Conservation (phyloP, 2,329 filamentous ascomycete species). For the Alternaria arbusti region DNA sequence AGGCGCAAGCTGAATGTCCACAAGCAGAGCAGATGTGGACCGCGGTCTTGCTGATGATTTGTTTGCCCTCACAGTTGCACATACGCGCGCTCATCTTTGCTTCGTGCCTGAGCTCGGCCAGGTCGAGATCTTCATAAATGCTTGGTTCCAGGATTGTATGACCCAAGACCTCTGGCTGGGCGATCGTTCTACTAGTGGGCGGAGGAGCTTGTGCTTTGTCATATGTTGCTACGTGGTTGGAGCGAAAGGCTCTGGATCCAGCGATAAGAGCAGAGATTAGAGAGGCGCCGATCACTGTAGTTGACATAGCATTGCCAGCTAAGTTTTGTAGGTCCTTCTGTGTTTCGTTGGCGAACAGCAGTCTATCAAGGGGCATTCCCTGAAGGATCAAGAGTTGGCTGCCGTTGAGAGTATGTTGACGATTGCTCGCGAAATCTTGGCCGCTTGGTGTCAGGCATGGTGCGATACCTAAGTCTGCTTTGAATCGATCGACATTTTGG, state of each 20-base stretch:
- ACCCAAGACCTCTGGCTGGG: background rate
- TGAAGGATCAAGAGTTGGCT: constrained; percentile 70
- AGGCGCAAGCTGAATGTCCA: constrained; percentile 60
- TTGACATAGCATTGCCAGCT: constrained; percentile 81
- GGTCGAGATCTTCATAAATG: constrained; percentile 7
- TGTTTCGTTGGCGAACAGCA: constrained; percentile 69
- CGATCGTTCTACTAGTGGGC: background rate
- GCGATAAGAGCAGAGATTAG: constrained; percentile 65
- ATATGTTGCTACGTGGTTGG: background rate
- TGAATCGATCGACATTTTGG: constrained; percentile 72
- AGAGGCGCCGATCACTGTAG: constrained; percentile 71
- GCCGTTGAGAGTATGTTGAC: constrained; percentile 66
- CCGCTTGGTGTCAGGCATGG: constrained; percentile 73
- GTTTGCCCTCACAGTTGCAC: constrained; percentile 65
- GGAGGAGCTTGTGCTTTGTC: no score
- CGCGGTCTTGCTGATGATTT: constrained; percentile 41
- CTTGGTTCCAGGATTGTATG: background rate
- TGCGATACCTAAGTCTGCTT: constrained; percentile 62
- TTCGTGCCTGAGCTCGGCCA: constrained; percentile 21
- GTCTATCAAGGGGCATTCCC: constrained; percentile 68
- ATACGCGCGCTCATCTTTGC: constrained; percentile 51
- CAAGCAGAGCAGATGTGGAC: constrained; percentile 61
- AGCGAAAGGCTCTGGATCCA: constrained; percentile 24
- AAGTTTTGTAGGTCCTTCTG: constrained; percentile 67
- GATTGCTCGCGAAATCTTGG: constrained; percentile 65